phyloP scores from a whole-genome alignment of 192 early-diverging fungal genomes.

The Backusella psychrophila region DNA sequence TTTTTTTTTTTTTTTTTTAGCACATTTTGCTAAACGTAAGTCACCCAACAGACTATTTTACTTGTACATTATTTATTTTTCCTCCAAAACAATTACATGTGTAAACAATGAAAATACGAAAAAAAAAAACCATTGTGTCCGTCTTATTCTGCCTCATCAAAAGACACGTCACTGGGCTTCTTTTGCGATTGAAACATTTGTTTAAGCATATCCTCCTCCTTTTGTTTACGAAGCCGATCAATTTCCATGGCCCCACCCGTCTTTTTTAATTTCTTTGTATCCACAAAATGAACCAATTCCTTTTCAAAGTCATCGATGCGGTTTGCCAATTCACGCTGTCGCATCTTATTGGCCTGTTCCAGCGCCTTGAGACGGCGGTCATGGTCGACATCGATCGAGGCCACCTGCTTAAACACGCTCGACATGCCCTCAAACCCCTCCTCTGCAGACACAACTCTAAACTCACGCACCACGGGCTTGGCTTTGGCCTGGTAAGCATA shows the following conservation, averaged over 20 bases:
- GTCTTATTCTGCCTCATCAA: neutral
- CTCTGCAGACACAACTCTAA: slow-evolving; percentile 52
- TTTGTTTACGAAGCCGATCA: slow-evolving; percentile 66
- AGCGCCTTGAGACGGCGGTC: slow-evolving; percentile 64
- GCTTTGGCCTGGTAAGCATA: slow-evolving; percentile 51
- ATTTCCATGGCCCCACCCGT: slow-evolving; percentile 75
- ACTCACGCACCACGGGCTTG: slow-evolving; percentile 39
- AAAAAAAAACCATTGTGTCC: neutral
- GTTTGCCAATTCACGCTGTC: slow-evolving; percentile 63
- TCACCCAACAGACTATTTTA: no score
- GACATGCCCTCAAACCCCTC: slow-evolving; percentile 65
- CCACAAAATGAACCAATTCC: slow-evolving; percentile 68
- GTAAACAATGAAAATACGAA: no score
- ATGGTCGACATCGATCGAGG: slow-evolving; percentile 66
- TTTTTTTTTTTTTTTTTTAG: no score
- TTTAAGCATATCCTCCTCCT: slow-evolving; percentile 63
- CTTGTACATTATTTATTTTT: neutral
- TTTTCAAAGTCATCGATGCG: slow-evolving; percentile 77
- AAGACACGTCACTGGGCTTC: neutral
- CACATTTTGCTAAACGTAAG: no score
- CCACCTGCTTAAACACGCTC: slow-evolving; percentile 67
- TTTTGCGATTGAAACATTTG: slow-evolving; percentile 31
- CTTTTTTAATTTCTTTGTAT: slow-evolving; percentile 62
- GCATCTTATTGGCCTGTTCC: slow-evolving; percentile 60
- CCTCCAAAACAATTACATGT: neutral